These are phyloP conservation scores for Cladorrhinum sp. DNA, from an alignment of 2,329 filamentous ascomycete species.

Conservation along the genomic window DNA sequence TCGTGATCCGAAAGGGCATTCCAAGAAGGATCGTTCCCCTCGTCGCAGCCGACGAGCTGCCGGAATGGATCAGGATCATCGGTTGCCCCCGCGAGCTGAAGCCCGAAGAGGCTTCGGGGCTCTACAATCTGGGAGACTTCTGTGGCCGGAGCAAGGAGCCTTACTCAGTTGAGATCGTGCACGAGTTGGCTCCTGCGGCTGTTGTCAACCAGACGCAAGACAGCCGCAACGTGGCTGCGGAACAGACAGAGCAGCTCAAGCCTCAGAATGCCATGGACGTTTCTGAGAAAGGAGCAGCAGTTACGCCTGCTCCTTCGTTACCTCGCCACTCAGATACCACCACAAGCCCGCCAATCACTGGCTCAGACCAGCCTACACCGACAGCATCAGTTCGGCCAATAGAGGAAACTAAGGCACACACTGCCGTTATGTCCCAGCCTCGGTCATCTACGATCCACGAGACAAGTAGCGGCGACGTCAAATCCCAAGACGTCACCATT, in stretches of 20 bases:
- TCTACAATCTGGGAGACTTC: constrained; percentile 38
- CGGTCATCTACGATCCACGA: not conserved
- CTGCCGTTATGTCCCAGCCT: not conserved
- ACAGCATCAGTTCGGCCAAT: constrained; percentile 10
- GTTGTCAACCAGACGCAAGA: not conserved
- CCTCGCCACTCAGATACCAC: not conserved
- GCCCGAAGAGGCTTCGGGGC: constrained; percentile 37
- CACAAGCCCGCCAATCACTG: not conserved
- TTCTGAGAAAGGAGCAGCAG: not conserved
- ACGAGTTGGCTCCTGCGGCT: not conserved
- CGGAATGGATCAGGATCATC: constrained; percentile 42
- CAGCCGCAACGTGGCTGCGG: not conserved
- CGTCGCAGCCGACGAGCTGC: constrained; percentile 53
- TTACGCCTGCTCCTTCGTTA: not conserved
- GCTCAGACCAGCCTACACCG: constrained; percentile 14
- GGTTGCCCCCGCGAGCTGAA: constrained; percentile 43
- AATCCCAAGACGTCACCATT: not conserved
- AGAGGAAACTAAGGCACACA: constrained; percentile 14
- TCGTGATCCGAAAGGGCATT: constrained; percentile 39
- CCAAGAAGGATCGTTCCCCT: constrained; percentile 47
- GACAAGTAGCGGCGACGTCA: too few relatives aligned
- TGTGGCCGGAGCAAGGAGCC: constrained; percentile 23
- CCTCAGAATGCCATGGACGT: not conserved
- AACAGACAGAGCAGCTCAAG: not conserved
- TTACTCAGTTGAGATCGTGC: constrained; percentile 30